phyloP scores from a whole-genome alignment of 768 basidiomycete genomes.

The Leccinum disarticulatum region DNA sequence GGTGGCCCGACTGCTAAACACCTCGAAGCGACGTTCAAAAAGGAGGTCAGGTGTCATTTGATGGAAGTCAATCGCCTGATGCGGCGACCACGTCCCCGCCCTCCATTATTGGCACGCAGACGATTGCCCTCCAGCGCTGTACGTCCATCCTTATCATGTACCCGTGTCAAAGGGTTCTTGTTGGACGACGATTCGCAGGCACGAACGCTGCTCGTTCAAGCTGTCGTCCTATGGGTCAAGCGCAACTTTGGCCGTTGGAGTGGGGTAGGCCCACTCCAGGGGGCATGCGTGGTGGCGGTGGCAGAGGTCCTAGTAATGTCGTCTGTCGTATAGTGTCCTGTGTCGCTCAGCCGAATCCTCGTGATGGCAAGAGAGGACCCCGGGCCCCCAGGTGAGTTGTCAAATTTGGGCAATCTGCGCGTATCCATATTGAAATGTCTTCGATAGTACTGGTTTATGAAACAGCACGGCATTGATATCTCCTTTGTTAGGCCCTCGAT shows the following conservation, averaged over 20 bases:
- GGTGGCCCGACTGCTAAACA: slow-evolving; percentile 84
- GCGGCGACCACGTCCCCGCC: slow-evolving; percentile 67
- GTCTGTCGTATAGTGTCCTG: no score
- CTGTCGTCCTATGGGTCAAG: slow-evolving; percentile 91
- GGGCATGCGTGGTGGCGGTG: no score
- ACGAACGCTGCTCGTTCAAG: slow-evolving; percentile 78
- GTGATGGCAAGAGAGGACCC: no score
- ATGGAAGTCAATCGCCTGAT: slow-evolving; percentile 86
- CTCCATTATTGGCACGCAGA: slow-evolving; percentile 95
- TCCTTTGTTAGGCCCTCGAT: slow-evolving; percentile 67
- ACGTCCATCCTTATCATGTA: slow-evolving; percentile 92
- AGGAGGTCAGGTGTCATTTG: slow-evolving; percentile 76
- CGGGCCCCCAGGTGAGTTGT: no score
- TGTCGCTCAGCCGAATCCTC: no score
- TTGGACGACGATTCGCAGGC: slow-evolving; percentile 76
- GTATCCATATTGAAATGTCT: no score
- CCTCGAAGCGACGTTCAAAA: slow-evolving; percentile 80
- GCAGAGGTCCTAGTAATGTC: no score
- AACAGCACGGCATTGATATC: slow-evolving; percentile 74
- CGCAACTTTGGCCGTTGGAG: slow-evolving; percentile 82
- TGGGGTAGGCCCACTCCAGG: no score
- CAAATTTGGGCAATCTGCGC: no score
- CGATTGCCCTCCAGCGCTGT: slow-evolving; percentile 91
- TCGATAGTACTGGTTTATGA: slow-evolving; percentile 61
- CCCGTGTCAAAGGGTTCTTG: slow-evolving; percentile 82